These are phyloP conservation scores for Fusarium sacchari DNA, from an alignment of 2,329 filamentous ascomycete genomes.

Conservation along the genomic window DNA sequence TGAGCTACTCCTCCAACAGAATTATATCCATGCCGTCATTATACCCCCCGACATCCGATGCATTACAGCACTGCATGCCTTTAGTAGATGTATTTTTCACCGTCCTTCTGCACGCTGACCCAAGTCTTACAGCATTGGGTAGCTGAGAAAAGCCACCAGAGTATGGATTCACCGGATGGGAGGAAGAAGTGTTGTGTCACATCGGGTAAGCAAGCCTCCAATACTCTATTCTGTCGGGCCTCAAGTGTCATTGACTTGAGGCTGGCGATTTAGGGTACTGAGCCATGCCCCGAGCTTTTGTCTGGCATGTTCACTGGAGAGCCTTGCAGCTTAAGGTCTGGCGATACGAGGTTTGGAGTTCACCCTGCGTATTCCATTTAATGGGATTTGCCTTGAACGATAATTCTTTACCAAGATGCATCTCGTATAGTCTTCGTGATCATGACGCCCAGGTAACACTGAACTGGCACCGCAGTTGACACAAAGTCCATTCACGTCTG, in stretches of 20 bases:
- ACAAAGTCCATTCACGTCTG: neutral
- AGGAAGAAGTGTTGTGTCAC: neutral
- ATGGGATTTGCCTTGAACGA: neutral
- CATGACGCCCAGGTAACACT: neutral
- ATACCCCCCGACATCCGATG: constrained; percentile 15
- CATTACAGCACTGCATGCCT: neutral
- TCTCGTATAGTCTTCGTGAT: neutral
- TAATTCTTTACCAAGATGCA: neutral
- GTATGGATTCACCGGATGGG: constrained; percentile 7
- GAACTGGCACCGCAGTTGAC: too few relatives aligned
- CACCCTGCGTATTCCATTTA: neutral
- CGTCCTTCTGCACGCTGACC: constrained; percentile 4
- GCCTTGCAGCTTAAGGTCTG: neutral
- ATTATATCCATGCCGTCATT: constrained; percentile 22
- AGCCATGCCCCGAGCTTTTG: constrained; percentile 6
- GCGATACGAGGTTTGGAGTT: neutral
- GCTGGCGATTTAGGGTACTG: constrained; percentile 5
- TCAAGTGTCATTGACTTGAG: neutral
- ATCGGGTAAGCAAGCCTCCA: constrained; percentile 24
- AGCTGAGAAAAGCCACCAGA: constrained; percentile 3
- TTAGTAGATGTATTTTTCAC: neutral
- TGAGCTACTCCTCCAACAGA: neutral
- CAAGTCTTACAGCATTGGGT: constrained; percentile 11
- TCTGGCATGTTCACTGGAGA: neutral
- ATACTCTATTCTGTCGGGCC: constrained; percentile 2